Evolutionary conservation across 257 asterid species (phyloP).

Genomic region (Scutellaria minor): DNA sequence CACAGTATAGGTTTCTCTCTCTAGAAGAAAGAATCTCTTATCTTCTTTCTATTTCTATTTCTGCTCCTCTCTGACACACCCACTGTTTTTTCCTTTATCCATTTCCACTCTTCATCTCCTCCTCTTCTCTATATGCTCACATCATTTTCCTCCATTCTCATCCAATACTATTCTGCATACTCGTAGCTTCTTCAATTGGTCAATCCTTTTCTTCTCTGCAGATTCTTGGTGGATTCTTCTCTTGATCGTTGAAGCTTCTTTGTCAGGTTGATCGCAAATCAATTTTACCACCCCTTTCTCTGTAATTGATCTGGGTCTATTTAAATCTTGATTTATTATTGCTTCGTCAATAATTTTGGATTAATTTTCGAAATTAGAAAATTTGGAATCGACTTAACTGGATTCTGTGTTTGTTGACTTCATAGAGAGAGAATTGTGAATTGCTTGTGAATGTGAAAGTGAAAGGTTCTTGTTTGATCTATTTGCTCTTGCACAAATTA

Average conservation of each 20-base stretch:
- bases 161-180: not conserved
- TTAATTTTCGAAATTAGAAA: not conserved
- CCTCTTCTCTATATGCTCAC: not conserved
- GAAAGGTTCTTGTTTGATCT: constrained; percentile 23
- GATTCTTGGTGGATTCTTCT: constrained; percentile 40
- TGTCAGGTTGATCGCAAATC: constrained; percentile 45
- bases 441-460: constrained; percentile 13
- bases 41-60: constrained; percentile 38
- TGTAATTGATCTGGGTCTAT: constrained; percentile 5
- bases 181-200: constrained; percentile 7
- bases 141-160: constrained; percentile 1
- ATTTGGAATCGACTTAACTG: not conserved
- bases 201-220: constrained; percentile 10
- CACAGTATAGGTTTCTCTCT: not conserved
- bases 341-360: constrained; percentile 25
- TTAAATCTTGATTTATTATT: constrained; percentile 14
- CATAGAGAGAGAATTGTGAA: not conserved
- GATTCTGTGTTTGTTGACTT: constrained; percentile 23
- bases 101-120: constrained; percentile 18
- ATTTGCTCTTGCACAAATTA: not conserved
- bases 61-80: constrained; percentile 28
- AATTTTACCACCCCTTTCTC: not conserved
- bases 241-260: constrained; percentile 35
- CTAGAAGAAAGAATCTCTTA: constrained; percentile 43
- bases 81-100: constrained; percentile 41